Conservation (phyloP, 1,284 basidiomycete genomes). For the Marasmius tenuissimus region DNA sequence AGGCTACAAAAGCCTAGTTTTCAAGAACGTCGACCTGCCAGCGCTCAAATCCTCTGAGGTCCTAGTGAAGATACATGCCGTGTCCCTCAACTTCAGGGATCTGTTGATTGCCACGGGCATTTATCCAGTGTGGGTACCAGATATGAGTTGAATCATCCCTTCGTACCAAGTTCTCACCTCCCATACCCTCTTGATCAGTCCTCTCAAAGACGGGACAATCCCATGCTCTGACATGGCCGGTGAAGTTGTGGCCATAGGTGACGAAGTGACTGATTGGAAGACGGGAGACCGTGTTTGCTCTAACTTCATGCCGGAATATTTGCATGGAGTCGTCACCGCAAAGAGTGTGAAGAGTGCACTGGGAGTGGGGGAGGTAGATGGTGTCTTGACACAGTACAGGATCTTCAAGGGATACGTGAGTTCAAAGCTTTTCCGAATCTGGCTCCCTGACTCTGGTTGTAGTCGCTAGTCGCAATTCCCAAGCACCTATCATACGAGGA, state of each 20-base stretch:
- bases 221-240: conserved; percentile 67
- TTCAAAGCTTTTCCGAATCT: background rate
- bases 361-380: conserved; percentile 47
- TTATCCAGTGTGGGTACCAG: background rate
- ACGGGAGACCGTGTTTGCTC: conserved; percentile 58
- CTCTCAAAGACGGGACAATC: conserved; percentile 32
- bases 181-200: background rate
- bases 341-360: conserved; percentile 34
- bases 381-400: conserved; percentile 56
- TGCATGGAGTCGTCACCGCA: conserved; percentile 37
- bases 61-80: background rate
- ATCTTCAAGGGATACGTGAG: conserved; percentile 44
- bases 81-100: background rate
- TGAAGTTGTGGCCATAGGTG: conserved; percentile 54
- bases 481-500: conserved; percentile 50
- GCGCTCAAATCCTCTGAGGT: background rate
- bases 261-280: conserved; percentile 49
- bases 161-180: background rate
- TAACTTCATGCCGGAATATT: conserved; percentile 41
- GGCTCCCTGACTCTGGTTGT: background rate
- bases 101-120: background rate
- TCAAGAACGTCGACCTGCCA: background rate
- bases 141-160: background rate
- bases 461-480: conserved; percentile 40
- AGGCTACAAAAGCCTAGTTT: background rate